Base-by-base conservation (phyloP, 2,329 filamentous ascomycete genomes). In the Ophiostoma sp. region DNA sequence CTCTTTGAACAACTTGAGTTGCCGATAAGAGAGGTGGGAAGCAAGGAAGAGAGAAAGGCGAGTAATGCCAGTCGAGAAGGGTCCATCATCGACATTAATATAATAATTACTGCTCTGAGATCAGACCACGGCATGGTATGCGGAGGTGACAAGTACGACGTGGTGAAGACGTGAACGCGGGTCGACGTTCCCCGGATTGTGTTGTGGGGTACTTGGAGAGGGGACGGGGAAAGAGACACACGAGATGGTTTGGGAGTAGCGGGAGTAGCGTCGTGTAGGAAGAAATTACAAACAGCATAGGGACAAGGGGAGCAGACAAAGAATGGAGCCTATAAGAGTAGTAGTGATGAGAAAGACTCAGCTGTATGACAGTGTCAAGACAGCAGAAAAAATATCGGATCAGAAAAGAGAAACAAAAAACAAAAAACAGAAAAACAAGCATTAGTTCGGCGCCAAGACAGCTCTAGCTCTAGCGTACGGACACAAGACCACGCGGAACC, bases 401-500 rank as follows among this genome's bases (percentile, higher is more conserved):
- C 27, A 27, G 27, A 27, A 27, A 27, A 27, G 27, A 27, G 27
- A 27, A 27, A 27, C 27, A 1, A 27, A 27, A 27, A 27, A 27
- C 2, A 27, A 27, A 27, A 27, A 27, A 27, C 27, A 27, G 27
- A 27, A 27, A 27, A 27, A 27, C 27, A 27, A 47, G 45, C 5
- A 58, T 3, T 62, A 40, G 55, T 40, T 4, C 38, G 27, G 27
- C 12, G 55, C n/a, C 55, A 60, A 60, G 27, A 60, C 27, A 58
- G 14, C 18, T 14, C 27, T 7, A 60, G 4, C 8, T 16, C 6
- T 12, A 36, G 6, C 9, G 3, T 14, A 12, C 16, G 36, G 8
- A 12, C 55, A 40, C 27, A 60, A 60, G 55, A 40, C 55, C 55
- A 27, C 27, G 12, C 55, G 55, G 55, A 60, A 40, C 55, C 55